phyloP scores from a whole-genome alignment of 2,329 filamentous ascomycete genomes.

The Neofusicoccum cordaticola region DNA sequence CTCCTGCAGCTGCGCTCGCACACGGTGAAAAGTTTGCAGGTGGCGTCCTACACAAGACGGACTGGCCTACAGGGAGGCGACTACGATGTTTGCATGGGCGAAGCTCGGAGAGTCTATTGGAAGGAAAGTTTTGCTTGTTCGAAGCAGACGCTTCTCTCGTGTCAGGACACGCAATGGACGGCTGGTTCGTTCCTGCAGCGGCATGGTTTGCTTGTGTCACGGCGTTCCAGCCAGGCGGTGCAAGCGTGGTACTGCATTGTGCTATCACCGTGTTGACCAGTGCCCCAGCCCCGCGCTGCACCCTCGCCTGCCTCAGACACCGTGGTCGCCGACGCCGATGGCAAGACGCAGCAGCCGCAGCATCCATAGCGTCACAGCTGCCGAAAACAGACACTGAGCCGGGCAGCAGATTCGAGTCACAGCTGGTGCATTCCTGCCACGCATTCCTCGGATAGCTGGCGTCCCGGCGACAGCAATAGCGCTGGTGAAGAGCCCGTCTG shows the following conservation, averaged over 20 bases:
- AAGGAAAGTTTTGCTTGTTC: conserved; percentile 12
- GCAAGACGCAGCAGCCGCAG: not conserved
- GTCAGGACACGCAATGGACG: conserved; percentile 3
- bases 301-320: not conserved
- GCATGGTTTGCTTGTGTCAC: not conserved
- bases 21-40: not conserved
- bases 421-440: not conserved
- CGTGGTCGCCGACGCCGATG: not conserved
- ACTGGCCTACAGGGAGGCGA: not conserved
- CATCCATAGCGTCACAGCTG: not conserved
- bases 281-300: not conserved
- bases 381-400: not conserved
- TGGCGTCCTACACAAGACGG: conserved; percentile 2
- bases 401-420: not conserved
- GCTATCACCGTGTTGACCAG: conserved; percentile 6
- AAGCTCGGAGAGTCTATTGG: not conserved
- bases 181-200: conserved; percentile 15
- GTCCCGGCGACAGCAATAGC: not conserved
- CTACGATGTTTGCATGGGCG: not conserved
- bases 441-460: conserved; percentile 1
- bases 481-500: not conserved
- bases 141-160: conserved; percentile 7
- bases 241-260: conserved; percentile 11
- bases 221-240: not conserved
- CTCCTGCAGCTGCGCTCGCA: not conserved